Conservation (phyloP, 306 rosid genomes). For the Arachis stenosperma region DNA sequence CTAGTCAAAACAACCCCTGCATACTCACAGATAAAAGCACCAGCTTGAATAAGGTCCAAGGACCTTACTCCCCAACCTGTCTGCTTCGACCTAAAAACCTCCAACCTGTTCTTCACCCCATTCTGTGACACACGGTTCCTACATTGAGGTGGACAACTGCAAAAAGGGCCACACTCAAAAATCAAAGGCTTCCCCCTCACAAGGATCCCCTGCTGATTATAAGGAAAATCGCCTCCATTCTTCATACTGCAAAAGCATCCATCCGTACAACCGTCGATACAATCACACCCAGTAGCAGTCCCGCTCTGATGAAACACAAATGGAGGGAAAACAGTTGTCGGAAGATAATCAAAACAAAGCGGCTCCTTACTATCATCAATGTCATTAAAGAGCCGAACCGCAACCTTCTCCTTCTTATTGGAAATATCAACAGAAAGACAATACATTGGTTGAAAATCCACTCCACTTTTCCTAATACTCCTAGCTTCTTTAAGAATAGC, state of each 20-base stretch:
- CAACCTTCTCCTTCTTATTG: conserved; percentile 55
- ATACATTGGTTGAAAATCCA: conserved; percentile 47
- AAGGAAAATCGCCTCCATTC: conserved; percentile 80
- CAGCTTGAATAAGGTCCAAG: conserved; percentile 87
- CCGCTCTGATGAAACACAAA: conserved; percentile 75
- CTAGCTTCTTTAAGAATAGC: conserved; percentile 60
- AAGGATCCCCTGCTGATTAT: conserved; percentile 69
- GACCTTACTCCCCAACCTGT: conserved; percentile 98
- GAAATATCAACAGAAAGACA: conserved; percentile 80
- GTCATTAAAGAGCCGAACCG: conserved; percentile 78
- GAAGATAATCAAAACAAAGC: conserved; percentile 68
- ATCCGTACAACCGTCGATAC: conserved; percentile 56
- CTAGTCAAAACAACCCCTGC: conserved; percentile 86
- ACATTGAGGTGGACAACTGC: conserved; percentile 78
- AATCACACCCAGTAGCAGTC: conserved; percentile 72
- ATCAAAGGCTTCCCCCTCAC: conserved; percentile 86
- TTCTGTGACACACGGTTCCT: conserved; percentile 78
- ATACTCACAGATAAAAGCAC: conserved; percentile 88
- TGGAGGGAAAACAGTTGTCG: conserved; percentile 65
- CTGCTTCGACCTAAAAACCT: conserved; percentile 85
- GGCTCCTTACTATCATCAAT: conserved; percentile 74
- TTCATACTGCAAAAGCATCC: conserved; percentile 80
- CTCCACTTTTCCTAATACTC: conserved; percentile 49
- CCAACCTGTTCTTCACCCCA: conserved; percentile 70
- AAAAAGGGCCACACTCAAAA: conserved; percentile 94